Base-by-base conservation (phyloP, 1,284 basidiomycete species). In the Heterobasidion parviporum region DNA sequence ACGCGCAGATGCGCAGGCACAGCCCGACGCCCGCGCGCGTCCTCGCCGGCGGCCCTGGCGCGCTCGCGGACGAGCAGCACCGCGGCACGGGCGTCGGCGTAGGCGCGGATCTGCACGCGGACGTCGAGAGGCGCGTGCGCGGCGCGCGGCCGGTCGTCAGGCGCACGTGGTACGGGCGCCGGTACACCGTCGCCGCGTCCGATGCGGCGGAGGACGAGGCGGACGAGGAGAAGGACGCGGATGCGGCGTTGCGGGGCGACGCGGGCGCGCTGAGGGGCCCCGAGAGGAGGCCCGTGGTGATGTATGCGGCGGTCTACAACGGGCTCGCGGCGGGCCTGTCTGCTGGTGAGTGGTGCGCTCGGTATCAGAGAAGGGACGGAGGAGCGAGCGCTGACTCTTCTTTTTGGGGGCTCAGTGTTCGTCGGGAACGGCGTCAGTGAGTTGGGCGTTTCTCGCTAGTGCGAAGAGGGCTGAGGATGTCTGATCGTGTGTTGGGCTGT, bases 291-390 rank as follows among this genome's bases (percentile, higher is more conserved):
- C 71, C 71, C 3, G 67, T 72, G 26, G 64, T 70, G 66, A 64
- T 79, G 35, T 73, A 72, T 44, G 74, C 78, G 14, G 73, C 78
- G 7, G 59, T 81, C 8, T 71, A 74, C 58, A 77, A 78, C 59
- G 79, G 78, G 6, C 54, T 80, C 16, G 71, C 75, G 1, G 72
- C 75, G 36, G 72, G 66, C 9, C 58, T 75, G 57, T 64, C 71
- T 15, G 59, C 72, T 26, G 67, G 70, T 72, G 58, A 56, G 71
- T 67, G 12, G 0, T 4, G 10, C 26, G 26, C 26, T 5, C 26
- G 26, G 26, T 9, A 1, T 2, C 6, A 16, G 16, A 1, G 12
- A 3, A 44, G 4, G 43, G 3, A 26, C 26, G 26, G 26, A 26
- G 26, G 26, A 26, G 26, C 26, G 26, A 1, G 26, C 3, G 26